A percentile compares a stretch with the other conserved stretches of the same genome.
Conservation (phyloP, 2,329 filamentous ascomycete species). For the Microthyrium microscopicum region DNA sequence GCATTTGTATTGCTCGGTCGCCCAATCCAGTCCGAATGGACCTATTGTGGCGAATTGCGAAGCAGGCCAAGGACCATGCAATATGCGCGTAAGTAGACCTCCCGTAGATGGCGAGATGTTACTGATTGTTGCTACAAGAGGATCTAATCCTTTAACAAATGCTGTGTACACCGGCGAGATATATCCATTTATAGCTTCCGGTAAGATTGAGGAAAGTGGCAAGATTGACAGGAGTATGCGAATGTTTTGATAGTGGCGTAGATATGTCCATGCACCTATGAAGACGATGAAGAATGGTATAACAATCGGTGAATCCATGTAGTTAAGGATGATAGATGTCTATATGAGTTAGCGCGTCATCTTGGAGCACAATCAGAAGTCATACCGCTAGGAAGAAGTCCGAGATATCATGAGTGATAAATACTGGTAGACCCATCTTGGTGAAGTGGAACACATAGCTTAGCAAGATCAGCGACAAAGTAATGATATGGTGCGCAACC, state of each 20-base stretch:
- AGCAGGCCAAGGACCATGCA: no score
- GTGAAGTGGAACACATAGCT: slow-evolving; percentile 96
- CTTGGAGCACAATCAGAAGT: no score
- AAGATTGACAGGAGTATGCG: slow-evolving; percentile 60
- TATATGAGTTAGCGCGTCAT: slow-evolving; percentile 22
- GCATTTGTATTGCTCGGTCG: slow-evolving; percentile 62
- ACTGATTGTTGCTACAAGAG: neutral
- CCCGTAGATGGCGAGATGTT: no score
- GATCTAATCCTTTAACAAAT: neutral
- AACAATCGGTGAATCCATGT: slow-evolving; percentile 65
- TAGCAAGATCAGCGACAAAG: slow-evolving; percentile 62
- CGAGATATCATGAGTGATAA: slow-evolving; percentile 84
- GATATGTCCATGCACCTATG: slow-evolving; percentile 71
- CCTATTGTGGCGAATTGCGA: slow-evolving; percentile 55
- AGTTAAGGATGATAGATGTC: slow-evolving; percentile 86
- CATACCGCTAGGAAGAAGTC: slow-evolving; percentile 89
- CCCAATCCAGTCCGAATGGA: slow-evolving; percentile 63
- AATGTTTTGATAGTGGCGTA: slow-evolving; percentile 73
- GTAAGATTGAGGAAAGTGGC: slow-evolving; percentile 8
- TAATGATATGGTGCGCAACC: slow-evolving; percentile 81
- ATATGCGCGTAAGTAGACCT: no score
- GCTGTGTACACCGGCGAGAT: slow-evolving; percentile 1
- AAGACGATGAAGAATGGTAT: slow-evolving; percentile 73
- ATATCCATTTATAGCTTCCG: slow-evolving; percentile 4
- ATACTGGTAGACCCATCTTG: slow-evolving; percentile 83